Evolutionary conservation across 345 rosid species (phyloP).

Genomic region (Heritiera fomes): DNA sequence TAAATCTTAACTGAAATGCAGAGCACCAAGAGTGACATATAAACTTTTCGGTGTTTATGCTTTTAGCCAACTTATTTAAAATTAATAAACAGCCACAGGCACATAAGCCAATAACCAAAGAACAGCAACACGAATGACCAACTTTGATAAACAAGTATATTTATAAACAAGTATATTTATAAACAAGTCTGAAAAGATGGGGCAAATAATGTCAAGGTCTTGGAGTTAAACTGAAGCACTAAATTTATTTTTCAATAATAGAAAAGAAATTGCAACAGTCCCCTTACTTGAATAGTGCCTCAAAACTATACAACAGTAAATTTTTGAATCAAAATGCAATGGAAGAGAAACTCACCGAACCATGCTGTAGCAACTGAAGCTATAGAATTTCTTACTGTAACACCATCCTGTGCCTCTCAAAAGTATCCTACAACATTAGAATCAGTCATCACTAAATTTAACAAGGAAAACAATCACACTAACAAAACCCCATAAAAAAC

Average conservation of each 20-base stretch:
- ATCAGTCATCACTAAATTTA: too few species aligned
- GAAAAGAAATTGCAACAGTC: conserved; percentile 5
- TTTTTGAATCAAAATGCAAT: neutral
- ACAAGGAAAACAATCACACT: too few species aligned
- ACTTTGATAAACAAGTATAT: neutral
- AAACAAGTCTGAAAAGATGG: neutral
- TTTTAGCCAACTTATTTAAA: too few species aligned
- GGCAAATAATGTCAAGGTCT: neutral
- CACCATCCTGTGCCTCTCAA: conserved; percentile 86
- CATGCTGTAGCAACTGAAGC: conserved; percentile 96
- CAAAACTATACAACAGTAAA: neutral
- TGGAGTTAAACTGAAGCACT: neutral
- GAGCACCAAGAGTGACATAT: too few species aligned
- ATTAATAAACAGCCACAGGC: too few species aligned
- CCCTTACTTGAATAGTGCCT: too few species aligned
- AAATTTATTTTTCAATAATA: neutral
- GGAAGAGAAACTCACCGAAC: conserved; percentile 54
- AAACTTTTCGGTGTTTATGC: too few species aligned
- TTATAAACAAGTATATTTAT: neutral
- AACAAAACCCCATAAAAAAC: conserved; percentile 4
- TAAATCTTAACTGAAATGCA: too few species aligned
- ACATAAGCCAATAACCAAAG: too few species aligned
- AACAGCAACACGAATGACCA: neutral
- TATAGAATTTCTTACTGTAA: conserved; percentile 81
- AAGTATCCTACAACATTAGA: conserved; percentile 5